phyloP scores from a whole-genome alignment of 352 stramenopile species.

The Phytophthora sojae region DNA sequence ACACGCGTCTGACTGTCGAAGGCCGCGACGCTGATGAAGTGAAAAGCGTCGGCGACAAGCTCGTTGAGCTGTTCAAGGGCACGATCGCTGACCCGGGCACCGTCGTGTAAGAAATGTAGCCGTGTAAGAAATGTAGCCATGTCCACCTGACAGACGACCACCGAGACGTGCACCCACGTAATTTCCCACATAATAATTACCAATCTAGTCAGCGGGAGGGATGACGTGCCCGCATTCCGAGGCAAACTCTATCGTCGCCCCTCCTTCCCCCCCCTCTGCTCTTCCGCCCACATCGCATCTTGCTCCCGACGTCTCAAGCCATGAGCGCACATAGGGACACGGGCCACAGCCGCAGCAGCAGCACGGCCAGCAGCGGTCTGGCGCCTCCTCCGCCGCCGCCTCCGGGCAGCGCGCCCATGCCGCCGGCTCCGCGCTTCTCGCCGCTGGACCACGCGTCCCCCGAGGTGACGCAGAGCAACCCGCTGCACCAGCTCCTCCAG shows the following conservation, averaged over 20 bases:
- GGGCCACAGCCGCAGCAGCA: conserved; percentile 57
- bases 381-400: conserved; percentile 20
- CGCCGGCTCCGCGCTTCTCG: conserved; percentile 49
- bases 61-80: conserved; percentile 41
- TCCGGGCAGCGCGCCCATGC: conserved; percentile 38
- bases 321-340: conserved; percentile 49
- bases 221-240: not conserved
- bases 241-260: not conserved
- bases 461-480: conserved; percentile 74
- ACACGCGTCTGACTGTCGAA: conserved; percentile 69
- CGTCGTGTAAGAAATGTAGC: not conserved
- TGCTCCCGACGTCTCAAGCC: conserved; percentile 9
- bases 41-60: conserved; percentile 51
- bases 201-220: not conserved
- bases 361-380: conserved; percentile 45
- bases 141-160: conserved; percentile 5
- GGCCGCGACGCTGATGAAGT: conserved; percentile 58
- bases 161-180: conserved; percentile 5
- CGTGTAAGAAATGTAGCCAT: conserved; percentile 2
- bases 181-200: conserved; percentile 2
- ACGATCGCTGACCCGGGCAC: conserved; percentile 15
- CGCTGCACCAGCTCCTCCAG: conserved; percentile 72
- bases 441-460: conserved; percentile 63
- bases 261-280: conserved; percentile 1
- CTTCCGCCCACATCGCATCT: conserved; percentile 31